Conservation (phyloP, 73 alveolate genomes). For the Uronychia setigera region DNA sequence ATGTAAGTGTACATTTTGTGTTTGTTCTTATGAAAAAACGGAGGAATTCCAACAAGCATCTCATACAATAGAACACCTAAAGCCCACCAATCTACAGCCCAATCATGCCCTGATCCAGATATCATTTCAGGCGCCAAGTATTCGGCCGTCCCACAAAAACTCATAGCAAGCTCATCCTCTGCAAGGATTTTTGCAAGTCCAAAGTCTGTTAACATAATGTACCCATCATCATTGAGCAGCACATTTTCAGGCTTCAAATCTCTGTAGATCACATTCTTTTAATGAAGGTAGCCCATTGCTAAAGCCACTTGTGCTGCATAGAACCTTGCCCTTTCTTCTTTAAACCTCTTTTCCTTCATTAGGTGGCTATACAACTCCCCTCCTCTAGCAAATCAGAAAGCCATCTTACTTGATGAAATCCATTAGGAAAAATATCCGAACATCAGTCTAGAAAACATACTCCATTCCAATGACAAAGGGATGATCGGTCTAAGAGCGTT, state of each 20-base stretch:
- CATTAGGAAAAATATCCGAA: conserved; percentile 69
- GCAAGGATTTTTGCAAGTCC: conserved; percentile 66
- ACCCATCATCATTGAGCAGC: conserved; percentile 67
- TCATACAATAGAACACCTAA: conserved; percentile 83
- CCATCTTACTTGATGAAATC: conserved; percentile 17
- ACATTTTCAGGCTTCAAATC: conserved; percentile 77
- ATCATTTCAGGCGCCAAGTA: conserved; percentile 75
- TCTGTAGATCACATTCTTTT: conserved; percentile 55
- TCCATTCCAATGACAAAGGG: conserved; percentile 65
- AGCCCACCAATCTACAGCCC: conserved; percentile 83
- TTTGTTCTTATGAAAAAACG: conserved; percentile 71
- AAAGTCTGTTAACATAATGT: conserved; percentile 59
- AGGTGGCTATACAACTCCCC: conserved; percentile 68
- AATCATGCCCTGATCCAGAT: conserved; percentile 73
- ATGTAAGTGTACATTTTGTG: conserved; percentile 45
- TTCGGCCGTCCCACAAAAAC: conserved; percentile 83
- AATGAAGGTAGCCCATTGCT: conserved; percentile 59
- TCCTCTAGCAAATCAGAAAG: conserved; percentile 33
- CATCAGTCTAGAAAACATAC: conserved; percentile 65
- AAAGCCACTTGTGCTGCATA: conserved; percentile 43
- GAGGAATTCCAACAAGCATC: conserved; percentile 87
- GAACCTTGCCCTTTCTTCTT: conserved; percentile 66
- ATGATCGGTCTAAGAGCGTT: conserved; percentile 48
- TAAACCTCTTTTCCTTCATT: conserved; percentile 52
- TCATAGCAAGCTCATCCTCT: conserved; percentile 58